These are phyloP conservation scores for Stephania yunnanensis DNA, from an alignment of 164 flowering plant genomes.

Conservation along the genomic window DNA sequence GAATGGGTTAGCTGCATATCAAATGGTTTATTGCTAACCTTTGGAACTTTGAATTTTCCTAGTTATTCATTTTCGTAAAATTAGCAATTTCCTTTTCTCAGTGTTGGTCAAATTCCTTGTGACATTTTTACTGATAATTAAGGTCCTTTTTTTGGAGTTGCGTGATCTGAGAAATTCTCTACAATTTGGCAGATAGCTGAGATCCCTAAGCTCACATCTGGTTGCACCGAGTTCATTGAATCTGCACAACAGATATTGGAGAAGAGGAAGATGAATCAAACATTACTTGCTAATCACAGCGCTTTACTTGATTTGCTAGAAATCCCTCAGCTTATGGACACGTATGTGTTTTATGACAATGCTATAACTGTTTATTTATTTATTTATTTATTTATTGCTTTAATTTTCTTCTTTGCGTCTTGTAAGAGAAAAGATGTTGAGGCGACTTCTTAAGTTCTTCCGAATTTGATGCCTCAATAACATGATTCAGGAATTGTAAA, in stretches of 20 bases:
- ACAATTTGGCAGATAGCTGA: constrained; percentile 60
- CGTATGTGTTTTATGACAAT: constrained; percentile 54
- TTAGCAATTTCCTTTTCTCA: background rate
- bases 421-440: background rate
- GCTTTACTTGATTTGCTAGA: constrained; percentile 98
- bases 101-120: background rate
- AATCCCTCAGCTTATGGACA: constrained; percentile 99
- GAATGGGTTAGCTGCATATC: background rate
- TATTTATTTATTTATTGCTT: background rate
- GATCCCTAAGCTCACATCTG: constrained; percentile 85
- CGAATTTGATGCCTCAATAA: background rate
- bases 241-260: constrained; percentile 91
- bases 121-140: background rate
- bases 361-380: background rate
- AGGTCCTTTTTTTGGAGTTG: background rate
- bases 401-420: background rate
- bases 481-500: background rate
- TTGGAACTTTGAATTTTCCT: background rate
- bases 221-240: constrained; percentile 88
- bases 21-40: background rate
- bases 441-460: background rate
- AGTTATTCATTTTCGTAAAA: background rate
- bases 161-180: constrained; percentile 10
- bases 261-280: constrained; percentile 87
- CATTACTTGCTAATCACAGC: constrained; percentile 79